phyloP scores from a whole-genome alignment of 2,329 filamentous ascomycete species.

The Aspergillus eucalypticola region DNA sequence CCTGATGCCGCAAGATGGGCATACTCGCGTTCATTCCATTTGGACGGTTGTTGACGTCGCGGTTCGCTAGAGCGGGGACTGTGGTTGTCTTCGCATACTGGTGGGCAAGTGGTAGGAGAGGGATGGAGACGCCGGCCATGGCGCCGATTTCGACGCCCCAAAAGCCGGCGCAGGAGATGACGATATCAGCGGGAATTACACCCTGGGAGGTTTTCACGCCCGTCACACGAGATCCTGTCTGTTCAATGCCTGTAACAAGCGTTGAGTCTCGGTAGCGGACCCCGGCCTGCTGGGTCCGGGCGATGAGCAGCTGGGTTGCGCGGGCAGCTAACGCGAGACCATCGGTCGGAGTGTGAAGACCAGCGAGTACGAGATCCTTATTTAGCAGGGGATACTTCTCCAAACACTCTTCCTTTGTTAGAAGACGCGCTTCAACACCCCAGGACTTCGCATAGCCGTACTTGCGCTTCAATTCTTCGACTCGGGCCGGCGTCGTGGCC shows the following conservation, averaged over 20 bases:
- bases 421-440: constrained; percentile 58
- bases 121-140: constrained; percentile 60
- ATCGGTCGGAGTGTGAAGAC: constrained; percentile 61
- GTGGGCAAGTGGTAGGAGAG: constrained; percentile 62
- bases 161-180: constrained; percentile 65
- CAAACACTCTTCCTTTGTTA: constrained; percentile 55
- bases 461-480: constrained; percentile 64
- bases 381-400: constrained; percentile 58
- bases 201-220: constrained; percentile 56
- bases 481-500: constrained; percentile 59
- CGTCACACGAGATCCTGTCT: constrained; percentile 52
- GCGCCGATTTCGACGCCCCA: constrained; percentile 67
- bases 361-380: constrained; percentile 56
- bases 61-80: constrained; percentile 47
- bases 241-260: constrained; percentile 59
- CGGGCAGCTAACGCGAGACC: constrained; percentile 62
- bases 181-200: constrained; percentile 58
- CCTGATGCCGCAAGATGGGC: constrained; percentile 64
- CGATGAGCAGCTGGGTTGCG: constrained; percentile 63
- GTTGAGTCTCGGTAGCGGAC: constrained; percentile 60
- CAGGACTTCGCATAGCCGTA: constrained; percentile 62
- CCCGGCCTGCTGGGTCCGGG: constrained; percentile 58
- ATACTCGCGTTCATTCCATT: constrained; percentile 52
- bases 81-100: constrained; percentile 65
- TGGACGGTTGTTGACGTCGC: constrained; percentile 41